Base-by-base conservation (phyloP, 2,329 filamentous ascomycete species). In the Hypoxylon sp. region DNA sequence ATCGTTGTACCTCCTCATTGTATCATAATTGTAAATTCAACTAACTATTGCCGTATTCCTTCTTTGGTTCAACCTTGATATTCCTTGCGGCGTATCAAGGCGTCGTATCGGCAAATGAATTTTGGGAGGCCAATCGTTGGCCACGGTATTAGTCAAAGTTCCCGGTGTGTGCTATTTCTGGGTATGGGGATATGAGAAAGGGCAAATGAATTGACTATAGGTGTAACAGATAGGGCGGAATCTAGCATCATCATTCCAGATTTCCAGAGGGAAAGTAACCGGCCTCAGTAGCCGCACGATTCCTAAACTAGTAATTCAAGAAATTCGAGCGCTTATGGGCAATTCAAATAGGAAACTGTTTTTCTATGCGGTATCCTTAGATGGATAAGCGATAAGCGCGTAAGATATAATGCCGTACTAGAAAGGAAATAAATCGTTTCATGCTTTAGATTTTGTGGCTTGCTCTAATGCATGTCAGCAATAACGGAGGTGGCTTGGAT, bases 341-440 rank as follows among this genome's bases (percentile, higher is more conserved):
- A 11, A 21, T 43, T 21, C 38, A 43, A 43, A 43, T 9, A 21
- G 38, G 38, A 19, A 43, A 43, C 9, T 9, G 38, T 10, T 19
- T 21, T 19, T 43, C 6, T 43, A 43, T 43, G 7, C 14, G n/a
- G 19, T 41, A 41, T 38, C 36, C 3, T 7, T 21, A 43, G 36
- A 43, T 43, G 38, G 17, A 43, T 43, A 43, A 21, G 38, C 38
- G 38, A 43, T 43, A 43, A 43, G 38, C 38, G 6, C 17, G 38
- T 43, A 9, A 21, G 38, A 43, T 3, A 43, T 3, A 9, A 43
- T 43, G 9, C 38, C n/a, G 5, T 11, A 43, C 38, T 21, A 43
- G 9, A 21, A 21, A 43, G 38, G 38, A 43, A 43, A 43, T 17
- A 3, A 17, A 4, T 43, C n/a, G 9, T 43, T n/a, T 41, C 6